These are phyloP conservation scores for Monosporascus sp. DNA, from an alignment of 2,329 filamentous ascomycete species.

Conservation along the genomic window DNA sequence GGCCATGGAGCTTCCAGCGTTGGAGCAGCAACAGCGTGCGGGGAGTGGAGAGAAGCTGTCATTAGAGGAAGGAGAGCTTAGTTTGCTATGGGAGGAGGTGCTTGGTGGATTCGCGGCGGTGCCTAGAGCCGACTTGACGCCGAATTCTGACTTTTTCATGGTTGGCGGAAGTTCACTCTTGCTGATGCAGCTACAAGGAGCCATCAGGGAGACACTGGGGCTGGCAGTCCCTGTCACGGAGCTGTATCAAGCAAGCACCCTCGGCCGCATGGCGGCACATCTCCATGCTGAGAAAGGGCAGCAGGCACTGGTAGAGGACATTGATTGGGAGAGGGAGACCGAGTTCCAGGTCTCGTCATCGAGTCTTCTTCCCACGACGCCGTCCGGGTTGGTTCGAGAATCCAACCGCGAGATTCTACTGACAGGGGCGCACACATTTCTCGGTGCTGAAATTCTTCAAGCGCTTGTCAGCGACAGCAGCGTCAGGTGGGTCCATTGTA, in stretches of 20 bases:
- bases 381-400: too few species aligned
- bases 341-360: too few species aligned
- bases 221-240: background rate
- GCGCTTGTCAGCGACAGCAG: too few species aligned
- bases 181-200: background rate
- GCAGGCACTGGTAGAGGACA: too few species aligned
- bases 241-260: background rate
- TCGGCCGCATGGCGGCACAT: background rate
- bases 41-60: background rate
- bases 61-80: background rate
- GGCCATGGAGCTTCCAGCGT: slow-evolving; percentile 16
- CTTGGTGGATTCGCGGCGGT: slow-evolving; percentile 12
- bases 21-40: too few species aligned
- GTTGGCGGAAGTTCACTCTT: background rate
- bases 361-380: too few species aligned
- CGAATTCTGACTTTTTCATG: background rate
- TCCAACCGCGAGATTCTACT: too few species aligned
- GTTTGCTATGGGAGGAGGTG: slow-evolving; percentile 1
- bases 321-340: too few species aligned
- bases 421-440: too few species aligned
- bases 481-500: too few species aligned
- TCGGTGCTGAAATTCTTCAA: too few species aligned
- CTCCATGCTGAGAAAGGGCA: too few species aligned
- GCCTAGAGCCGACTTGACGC: slow-evolving; percentile 5
- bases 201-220: background rate